Evolutionary conservation across 768 basidiomycete genomes (phyloP).

Genomic region (Astraeus odoratus): DNA sequence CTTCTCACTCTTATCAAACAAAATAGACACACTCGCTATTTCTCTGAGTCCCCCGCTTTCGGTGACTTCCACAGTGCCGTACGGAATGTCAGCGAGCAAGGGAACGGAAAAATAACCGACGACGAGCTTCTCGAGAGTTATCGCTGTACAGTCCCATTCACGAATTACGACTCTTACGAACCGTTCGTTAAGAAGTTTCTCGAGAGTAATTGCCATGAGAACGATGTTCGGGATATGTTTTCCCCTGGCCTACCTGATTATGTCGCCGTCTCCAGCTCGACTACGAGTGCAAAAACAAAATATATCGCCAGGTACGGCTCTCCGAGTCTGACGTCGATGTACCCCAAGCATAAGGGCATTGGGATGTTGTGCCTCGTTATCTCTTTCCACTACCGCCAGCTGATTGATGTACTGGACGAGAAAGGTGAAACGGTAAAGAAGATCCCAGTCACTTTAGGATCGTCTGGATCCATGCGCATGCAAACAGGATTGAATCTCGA

Average conservation of each 20-base stretch:
- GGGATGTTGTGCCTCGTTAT: constrained; percentile 15
- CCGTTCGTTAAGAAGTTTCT: constrained; percentile 11
- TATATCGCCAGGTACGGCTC: constrained; percentile 14
- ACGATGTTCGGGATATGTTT: constrained; percentile 18
- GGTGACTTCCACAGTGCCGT: constrained; percentile 9
- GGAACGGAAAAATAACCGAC: neutral
- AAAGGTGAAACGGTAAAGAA: neutral
- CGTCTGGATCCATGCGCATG: constrained; percentile 13
- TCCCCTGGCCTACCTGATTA: constrained; percentile 18
- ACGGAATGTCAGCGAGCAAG: constrained; percentile 1
- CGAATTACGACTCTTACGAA: constrained; percentile 15
- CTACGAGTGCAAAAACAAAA: constrained; percentile 14
- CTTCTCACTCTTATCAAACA: constrained; percentile 7
- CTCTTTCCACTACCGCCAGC: constrained; percentile 11
- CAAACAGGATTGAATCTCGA: constrained; percentile 8
- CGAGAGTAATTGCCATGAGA: neutral
- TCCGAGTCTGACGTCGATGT: constrained; percentile 5
- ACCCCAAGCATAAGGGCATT: neutral
- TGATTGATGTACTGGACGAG: constrained; percentile 5
- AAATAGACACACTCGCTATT: constrained; percentile 12
- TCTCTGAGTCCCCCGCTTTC: constrained; percentile 9
- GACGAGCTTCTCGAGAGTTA: constrained; percentile 8
- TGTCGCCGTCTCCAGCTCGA: constrained; percentile 12
- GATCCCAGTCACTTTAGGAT: constrained; percentile 8
- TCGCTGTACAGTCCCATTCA: constrained; percentile 13